Evolutionary conservation across 306 rosid species (phyloP).

Genomic region (Lupinus albus): DNA sequence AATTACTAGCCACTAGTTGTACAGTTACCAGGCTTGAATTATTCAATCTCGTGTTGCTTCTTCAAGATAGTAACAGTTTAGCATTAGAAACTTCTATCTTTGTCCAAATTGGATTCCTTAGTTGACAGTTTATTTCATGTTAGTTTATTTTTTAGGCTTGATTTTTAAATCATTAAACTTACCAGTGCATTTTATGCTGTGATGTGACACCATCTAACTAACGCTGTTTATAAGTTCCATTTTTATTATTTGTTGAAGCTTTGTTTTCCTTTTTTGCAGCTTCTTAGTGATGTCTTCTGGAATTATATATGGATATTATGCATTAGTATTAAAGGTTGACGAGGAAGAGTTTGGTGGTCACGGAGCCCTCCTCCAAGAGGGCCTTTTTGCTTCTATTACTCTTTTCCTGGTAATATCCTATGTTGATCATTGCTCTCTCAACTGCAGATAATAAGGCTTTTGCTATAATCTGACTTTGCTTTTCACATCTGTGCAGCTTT

Average conservation of each 20-base stretch:
- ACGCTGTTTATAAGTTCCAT: not conserved
- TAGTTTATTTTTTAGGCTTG: not conserved
- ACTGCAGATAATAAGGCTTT: constrained; percentile 15
- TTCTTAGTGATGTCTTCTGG: constrained; percentile 76
- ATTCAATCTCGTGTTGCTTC: not conserved
- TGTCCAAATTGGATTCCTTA: constrained; percentile 6
- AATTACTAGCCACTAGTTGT: not conserved
- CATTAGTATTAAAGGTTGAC: constrained; percentile 81
- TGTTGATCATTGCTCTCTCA: constrained; percentile 9
- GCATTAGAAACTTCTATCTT: not conserved
- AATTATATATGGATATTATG: constrained; percentile 77
- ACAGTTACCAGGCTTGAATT: not conserved
- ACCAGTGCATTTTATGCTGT: constrained; percentile 7
- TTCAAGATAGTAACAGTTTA: not conserved
- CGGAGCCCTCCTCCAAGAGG: constrained; percentile 98
- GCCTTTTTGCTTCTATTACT: constrained; percentile 89
- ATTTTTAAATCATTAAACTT: constrained; percentile 3
- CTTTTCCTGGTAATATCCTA: constrained; percentile 79
- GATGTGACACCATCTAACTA: not conserved
- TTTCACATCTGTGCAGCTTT: constrained; percentile 63
- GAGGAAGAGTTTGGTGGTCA: constrained; percentile 99
- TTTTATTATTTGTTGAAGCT: constrained; percentile 5
- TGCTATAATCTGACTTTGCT: constrained; percentile 26
- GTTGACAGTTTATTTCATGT: not conserved
- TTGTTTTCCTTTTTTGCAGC: constrained; percentile 50